phyloP scores from a whole-genome alignment of 768 basidiomycete genomes.

The Pleurotus djamor region DNA sequence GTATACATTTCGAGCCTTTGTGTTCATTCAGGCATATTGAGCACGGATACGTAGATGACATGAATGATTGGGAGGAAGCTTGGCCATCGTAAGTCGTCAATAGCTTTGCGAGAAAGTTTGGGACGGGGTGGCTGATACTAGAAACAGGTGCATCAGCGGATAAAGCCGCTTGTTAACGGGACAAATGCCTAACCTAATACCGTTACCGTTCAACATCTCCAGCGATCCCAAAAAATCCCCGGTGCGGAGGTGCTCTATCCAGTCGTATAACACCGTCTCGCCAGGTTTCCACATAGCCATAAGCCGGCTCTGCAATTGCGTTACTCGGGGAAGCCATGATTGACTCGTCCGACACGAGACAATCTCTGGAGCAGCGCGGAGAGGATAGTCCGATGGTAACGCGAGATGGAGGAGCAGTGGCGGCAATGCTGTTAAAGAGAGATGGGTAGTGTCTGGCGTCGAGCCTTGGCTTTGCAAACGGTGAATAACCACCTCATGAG shows the following conservation, averaged over 20 bases:
- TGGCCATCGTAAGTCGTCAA: conserved; percentile 49
- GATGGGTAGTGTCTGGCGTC: neutral
- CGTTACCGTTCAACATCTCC: conserved; percentile 30
- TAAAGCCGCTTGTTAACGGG: neutral
- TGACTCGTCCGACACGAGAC: conserved; percentile 52
- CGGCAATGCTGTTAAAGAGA: conserved; percentile 54
- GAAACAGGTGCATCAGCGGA: conserved; percentile 7
- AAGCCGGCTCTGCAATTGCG: conserved; percentile 36
- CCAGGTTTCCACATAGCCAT: conserved; percentile 60
- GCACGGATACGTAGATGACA: conserved; percentile 65
- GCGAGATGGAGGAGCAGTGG: conserved; percentile 57
- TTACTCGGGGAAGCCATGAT: conserved; percentile 51
- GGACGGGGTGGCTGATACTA: conserved; percentile 57
- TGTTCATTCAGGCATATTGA: conserved; percentile 71
- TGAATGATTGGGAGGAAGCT: conserved; percentile 51
- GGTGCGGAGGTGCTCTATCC: conserved; percentile 70
- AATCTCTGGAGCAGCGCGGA: conserved; percentile 49
- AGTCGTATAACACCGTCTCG: conserved; percentile 61
- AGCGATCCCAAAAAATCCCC: conserved; percentile 59
- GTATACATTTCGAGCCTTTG: conserved; percentile 76
- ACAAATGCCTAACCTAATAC: conserved; percentile 33
- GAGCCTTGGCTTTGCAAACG: neutral
- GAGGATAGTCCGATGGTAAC: conserved; percentile 56
- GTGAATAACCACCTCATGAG: conserved; percentile 4
- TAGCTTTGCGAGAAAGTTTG: conserved; percentile 45